Base-by-base conservation (phyloP, 208 protist species). In the Leptomonas pyrrhocoris region DNA sequence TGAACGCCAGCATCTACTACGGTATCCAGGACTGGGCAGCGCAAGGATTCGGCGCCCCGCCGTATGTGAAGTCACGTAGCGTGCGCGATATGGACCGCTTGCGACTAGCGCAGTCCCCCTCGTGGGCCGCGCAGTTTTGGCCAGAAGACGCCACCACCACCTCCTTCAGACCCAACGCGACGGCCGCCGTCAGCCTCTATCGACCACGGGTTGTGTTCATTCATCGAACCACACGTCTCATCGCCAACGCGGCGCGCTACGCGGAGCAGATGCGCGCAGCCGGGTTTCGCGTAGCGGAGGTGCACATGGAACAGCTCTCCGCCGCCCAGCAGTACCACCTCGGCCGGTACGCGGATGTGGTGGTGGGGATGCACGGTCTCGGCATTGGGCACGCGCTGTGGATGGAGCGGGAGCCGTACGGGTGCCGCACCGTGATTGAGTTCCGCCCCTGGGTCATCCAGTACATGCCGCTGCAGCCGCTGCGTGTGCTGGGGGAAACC, bases 341-440 rank as follows among this genome's bases (percentile, higher is more conserved):
- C 2, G 68, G 64, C 8, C 80, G 80, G 15, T 79, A 80, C 58
- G 81, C 84, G 21, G 81, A 86, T 58, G 68, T 86, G n/a, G 68
- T 90, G 53, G 79, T 90, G 16, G 84, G 75, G 53, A 82, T 83
- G 73, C 84, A 90, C 68, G 84, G 80, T 12, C 73, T 78, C 46
- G 80, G 73, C n/a, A 61, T 90, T 28, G 76, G 74, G 16, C 79
- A 85, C 63, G 84, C 77, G 2, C 53, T 83, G 43, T 86, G 81
- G 78, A 86, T 90, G 84, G 78, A 82, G 60, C 74, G 72, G 45
- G 68, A 74, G 36, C 73, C 63, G 21, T 38, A 54, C 16, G 36
- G 43, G 18, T 86, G 80, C 46, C 73, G 78, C 58, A 72, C 71
- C 16, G 63, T 86, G 11, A 70, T 90, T 23, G 84, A 86, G 66